Conservation (phyloP, 176 grass and related monocot species). For the Raddia distichophylla region DNA sequence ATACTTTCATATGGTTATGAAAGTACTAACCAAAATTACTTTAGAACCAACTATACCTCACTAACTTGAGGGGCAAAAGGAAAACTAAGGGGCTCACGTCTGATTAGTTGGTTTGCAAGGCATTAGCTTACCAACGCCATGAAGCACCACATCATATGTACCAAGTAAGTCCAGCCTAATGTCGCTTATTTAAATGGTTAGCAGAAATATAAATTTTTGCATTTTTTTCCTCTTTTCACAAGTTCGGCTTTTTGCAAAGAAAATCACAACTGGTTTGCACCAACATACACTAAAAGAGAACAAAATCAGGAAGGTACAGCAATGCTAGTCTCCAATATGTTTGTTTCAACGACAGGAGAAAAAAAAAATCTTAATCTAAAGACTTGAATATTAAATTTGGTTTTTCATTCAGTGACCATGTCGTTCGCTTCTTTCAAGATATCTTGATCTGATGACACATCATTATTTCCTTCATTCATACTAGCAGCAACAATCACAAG, state of each 20-base stretch:
- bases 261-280: not conserved
- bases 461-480: not conserved
- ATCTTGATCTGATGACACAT: slow-evolving; percentile 13
- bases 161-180: not conserved
- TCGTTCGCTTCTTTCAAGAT: not conserved
- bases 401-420: slow-evolving; percentile 17
- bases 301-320: slow-evolving; percentile 5
- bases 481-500: not conserved
- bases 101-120: no score
- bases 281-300: not conserved
- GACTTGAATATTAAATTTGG: not conserved
- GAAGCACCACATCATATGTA: not conserved
- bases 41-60: not conserved
- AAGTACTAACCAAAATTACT: not conserved
- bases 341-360: not conserved
- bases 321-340: not conserved
- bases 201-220: not conserved
- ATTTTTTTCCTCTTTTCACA: not conserved
- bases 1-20: not conserved
- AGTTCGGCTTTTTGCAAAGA: not conserved
- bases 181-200: not conserved
- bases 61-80: not conserved
- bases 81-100: no score
- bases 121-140: no score
- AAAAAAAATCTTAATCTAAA: not conserved